phyloP scores from a whole-genome alignment of 164 flowering plant species.

The Umbilicus rupestris region DNA sequence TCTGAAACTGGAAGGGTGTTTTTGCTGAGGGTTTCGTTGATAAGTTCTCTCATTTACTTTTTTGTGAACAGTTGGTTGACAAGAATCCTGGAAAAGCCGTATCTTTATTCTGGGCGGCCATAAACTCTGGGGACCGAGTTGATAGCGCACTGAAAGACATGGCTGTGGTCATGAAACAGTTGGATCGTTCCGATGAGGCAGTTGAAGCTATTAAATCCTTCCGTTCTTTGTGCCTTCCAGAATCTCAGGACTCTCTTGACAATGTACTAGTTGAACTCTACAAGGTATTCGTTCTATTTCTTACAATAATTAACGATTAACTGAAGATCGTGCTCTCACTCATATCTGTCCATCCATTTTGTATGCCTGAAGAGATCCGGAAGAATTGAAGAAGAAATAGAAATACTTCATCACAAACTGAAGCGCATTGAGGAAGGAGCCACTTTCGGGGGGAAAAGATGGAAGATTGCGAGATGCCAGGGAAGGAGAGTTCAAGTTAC shows the following conservation, averaged over 20 bases:
- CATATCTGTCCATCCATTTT: neutral
- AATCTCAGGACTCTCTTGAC: constrained; percentile 79
- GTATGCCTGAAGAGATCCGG: constrained; percentile 50
- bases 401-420: constrained; percentile 54
- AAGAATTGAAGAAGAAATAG: constrained; percentile 61
- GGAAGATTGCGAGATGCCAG: constrained; percentile 59
- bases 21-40: neutral
- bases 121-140: constrained; percentile 72
- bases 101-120: constrained; percentile 78
- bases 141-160: constrained; percentile 92
- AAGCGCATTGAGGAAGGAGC: constrained; percentile 51
- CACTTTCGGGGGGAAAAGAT: constrained; percentile 47
- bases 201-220: constrained; percentile 89
- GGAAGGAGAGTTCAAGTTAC: constrained; percentile 65
- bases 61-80: constrained; percentile 46
- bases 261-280: constrained; percentile 78
- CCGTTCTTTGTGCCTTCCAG: constrained; percentile 59
- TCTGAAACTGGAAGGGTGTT: neutral
- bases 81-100: constrained; percentile 65
- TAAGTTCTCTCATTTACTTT: neutral
- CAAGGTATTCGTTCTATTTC: constrained; percentile 37
- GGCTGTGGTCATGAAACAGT: constrained; percentile 86
- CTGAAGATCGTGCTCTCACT: neutral
- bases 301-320: too few species aligned
- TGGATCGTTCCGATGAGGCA: constrained; percentile 78